Evolutionary conservation across 108 stramenopile species (phyloP).

Genomic region (Skeletonema marinoi): DNA sequence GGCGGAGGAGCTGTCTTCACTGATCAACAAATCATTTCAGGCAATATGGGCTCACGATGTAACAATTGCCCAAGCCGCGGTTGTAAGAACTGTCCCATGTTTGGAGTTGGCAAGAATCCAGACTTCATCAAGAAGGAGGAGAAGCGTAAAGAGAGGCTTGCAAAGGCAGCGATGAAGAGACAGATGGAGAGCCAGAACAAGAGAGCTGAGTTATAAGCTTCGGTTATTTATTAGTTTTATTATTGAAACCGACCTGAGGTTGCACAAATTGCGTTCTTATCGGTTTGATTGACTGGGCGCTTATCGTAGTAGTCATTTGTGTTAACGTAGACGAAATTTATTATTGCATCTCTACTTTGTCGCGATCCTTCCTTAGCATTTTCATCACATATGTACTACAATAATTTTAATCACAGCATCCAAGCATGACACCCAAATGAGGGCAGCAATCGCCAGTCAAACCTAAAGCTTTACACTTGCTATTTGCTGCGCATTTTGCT

Average conservation of each 20-base stretch:
- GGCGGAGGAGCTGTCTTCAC: constrained; percentile 67
- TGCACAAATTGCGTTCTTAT: neutral
- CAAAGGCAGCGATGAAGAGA: constrained; percentile 65
- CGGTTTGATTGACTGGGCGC: neutral
- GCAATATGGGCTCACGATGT: constrained; percentile 79
- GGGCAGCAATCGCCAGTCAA: constrained; percentile 38
- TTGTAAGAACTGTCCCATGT: constrained; percentile 89
- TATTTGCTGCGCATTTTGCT: constrained; percentile 19
- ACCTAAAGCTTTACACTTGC: constrained; percentile 23
- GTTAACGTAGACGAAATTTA: neutral
- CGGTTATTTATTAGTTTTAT: no score
- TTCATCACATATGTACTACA: no score
- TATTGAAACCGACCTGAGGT: neutral
- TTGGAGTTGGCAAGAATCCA: constrained; percentile 88
- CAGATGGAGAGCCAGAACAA: constrained; percentile 89
- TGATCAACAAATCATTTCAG: constrained; percentile 70
- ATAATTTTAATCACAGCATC: constrained; percentile 41
- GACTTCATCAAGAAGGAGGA: constrained; percentile 79
- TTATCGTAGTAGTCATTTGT: neutral
- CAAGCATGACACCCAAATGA: constrained; percentile 31
- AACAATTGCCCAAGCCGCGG: constrained; percentile 79
- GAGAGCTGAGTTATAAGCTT: constrained; percentile 87
- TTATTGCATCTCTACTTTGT: neutral
- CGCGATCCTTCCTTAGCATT: neutral
- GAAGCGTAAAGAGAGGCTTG: constrained; percentile 51